Evolutionary conservation across 2,329 filamentous ascomycete species (phyloP), one percentile per base, ranked within the genome.

Genomic region (Talaromyces sp.): DNA sequence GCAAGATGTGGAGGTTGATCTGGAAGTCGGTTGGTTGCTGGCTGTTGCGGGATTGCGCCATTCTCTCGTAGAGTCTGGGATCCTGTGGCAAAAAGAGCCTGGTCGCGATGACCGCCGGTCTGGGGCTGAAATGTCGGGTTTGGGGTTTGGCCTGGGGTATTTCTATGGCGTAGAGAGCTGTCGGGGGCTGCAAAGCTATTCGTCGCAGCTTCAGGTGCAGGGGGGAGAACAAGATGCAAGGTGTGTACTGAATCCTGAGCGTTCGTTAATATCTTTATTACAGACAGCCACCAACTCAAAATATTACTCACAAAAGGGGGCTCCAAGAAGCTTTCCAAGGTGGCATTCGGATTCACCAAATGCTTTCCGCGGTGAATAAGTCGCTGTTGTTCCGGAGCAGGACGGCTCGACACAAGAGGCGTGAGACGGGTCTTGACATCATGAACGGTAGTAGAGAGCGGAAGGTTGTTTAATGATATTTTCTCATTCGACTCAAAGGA

Each of bases 321-420:
- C 46, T 81, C 80, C 62, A 87, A 76, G 3, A 85, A 74, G 38
- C 77, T 74, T 31, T 72, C 71, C 59, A 88, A 70, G 0, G 76
- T 80, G 41, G 79, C 77, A 24, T 74, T 71, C 61, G 82, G 77
- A 63, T 81, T 76, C 7, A 77, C 68, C 7, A 87, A 75, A 29
- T 81, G 78, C 59, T 80, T 77, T 21, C 85, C 85, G 55, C 78
- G 74, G 65, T 85, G 86, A 21, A 87, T 85, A 61, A 88, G 69
- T 50, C 83, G 77, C 72, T 87, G 85, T 50, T 75, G 70, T 19
- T 75, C 69, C 0, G 79, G 75, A 9, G 71, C 56, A 32, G 81
- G 79, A 58, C 75, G 74, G 31, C 74, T 74, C 9, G 81, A 75
- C n/a, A 85, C 69, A 10, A 75, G 71, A 61, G 79, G 67, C 53